Conservation (phyloP, 495 filamentous ascomycete species). For the Tuber melanosporum region DNA sequence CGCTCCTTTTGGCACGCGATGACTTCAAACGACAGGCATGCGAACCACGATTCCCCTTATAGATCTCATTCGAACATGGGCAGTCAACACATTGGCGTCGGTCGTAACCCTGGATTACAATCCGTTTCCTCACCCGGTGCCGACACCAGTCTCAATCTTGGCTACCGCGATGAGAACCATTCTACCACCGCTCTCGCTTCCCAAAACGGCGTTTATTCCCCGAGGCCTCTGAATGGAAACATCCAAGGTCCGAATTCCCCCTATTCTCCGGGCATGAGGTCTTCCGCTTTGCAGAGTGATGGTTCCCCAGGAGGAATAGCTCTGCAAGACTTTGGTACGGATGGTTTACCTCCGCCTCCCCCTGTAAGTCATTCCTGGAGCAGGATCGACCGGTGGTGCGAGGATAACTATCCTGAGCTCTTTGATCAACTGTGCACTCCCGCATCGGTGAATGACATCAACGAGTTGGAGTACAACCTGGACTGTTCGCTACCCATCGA, state of each 20-base stretch:
- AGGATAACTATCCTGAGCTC: conserved; percentile 90
- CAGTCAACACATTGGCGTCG: conserved; percentile 67
- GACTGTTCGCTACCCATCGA: conserved; percentile 93
- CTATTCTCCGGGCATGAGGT: conserved; percentile 88
- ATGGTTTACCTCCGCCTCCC: conserved; percentile 83
- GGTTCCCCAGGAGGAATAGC: conserved; percentile 77
- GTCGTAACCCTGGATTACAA: conserved; percentile 62
- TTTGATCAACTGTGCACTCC: conserved; percentile 88
- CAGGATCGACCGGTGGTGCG: conserved; percentile 87
- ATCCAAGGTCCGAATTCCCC: conserved; percentile 58
- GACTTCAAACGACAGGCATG: conserved; percentile 74
- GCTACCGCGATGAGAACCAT: conserved; percentile 66
- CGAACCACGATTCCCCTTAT: conserved; percentile 78
- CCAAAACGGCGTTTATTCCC: conserved; percentile 44
- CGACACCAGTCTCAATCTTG: conserved; percentile 62
- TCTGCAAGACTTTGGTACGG: conserved; percentile 83
- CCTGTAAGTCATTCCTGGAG: conserved; percentile 84
- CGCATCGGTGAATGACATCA: conserved; percentile 87
- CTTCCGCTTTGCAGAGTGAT: conserved; percentile 52
- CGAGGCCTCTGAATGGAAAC: conserved; percentile 50
- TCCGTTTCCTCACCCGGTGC: conserved; percentile 72
- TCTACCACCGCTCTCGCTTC: conserved; percentile 51
- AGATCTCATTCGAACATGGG: conserved; percentile 56
- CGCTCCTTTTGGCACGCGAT: conserved; percentile 93
- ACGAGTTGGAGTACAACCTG: conserved; percentile 91